phyloP scores from a whole-genome alignment of 441 rosid genomes.

The Manihot esculenta region DNA sequence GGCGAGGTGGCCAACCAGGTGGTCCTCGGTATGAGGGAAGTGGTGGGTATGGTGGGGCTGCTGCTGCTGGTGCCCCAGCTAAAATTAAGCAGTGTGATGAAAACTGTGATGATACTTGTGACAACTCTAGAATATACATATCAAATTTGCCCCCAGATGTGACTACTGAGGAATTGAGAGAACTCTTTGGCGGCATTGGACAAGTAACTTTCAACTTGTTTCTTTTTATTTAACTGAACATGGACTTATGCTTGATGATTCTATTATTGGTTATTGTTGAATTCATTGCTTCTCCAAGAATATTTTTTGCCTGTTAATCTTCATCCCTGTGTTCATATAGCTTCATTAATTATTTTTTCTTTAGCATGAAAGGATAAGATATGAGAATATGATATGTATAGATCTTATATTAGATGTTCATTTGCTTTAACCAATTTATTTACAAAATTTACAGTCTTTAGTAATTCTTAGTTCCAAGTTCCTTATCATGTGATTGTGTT shows the following conservation, averaged over 20 bases:
- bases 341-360: not conserved
- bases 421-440: not conserved
- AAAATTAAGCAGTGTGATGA: slow-evolving; percentile 89
- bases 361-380: not conserved
- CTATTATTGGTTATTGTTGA: not conserved
- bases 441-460: not conserved
- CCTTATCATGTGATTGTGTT: not conserved
- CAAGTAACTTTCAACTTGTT: slow-evolving; percentile 57
- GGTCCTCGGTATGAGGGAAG: slow-evolving; percentile 58
- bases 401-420: not conserved
- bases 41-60: slow-evolving; percentile 46
- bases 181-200: slow-evolving; percentile 97
- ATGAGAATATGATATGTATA: not conserved
- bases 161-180: slow-evolving; percentile 75
- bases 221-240: not conserved
- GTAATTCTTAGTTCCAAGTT: not conserved
- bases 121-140: slow-evolving; percentile 88
- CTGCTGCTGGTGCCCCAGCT: slow-evolving; percentile 40
- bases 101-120: slow-evolving; percentile 76
- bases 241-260: not conserved
- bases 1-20: slow-evolving; percentile 56
- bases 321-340: too few species aligned
- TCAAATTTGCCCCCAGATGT: slow-evolving; percentile 96
- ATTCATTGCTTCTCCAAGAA: not conserved
- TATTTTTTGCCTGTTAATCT: not conserved